Evolutionary conservation across 306 rosid species (phyloP).

Genomic region (apple (Malus domestica)): ASM211411v1 NC_041795.1:17212001-17212500

Average conservation of each 20-base stretch:
- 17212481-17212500: background rate
- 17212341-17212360: conserved; percentile 58
- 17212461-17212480: background rate
- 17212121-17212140: conserved; percentile 40
- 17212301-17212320: conserved; percentile 62
- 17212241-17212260: conserved; percentile 28
- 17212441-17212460: background rate
- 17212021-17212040: background rate
- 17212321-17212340: conserved; percentile 56
- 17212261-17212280: conserved; percentile 37
- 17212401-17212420: background rate
- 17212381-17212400: background rate
- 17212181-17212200: conserved; percentile 19
- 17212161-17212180: conserved; percentile 1
- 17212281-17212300: conserved; percentile 44
- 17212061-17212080: background rate
- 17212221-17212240: background rate
- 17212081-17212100: conserved; percentile 27
- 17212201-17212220: background rate
- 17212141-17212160: conserved; percentile 48
- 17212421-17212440: background rate
- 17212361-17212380: conserved; percentile 56
- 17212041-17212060: background rate
- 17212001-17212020: background rate
- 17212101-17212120: conserved; percentile 50